Evolutionary conservation across 106 monocot genomes (phyloP), one percentile per base, ranked within the genome.

Genomic region (Platanthera guangdongensis): DNA sequence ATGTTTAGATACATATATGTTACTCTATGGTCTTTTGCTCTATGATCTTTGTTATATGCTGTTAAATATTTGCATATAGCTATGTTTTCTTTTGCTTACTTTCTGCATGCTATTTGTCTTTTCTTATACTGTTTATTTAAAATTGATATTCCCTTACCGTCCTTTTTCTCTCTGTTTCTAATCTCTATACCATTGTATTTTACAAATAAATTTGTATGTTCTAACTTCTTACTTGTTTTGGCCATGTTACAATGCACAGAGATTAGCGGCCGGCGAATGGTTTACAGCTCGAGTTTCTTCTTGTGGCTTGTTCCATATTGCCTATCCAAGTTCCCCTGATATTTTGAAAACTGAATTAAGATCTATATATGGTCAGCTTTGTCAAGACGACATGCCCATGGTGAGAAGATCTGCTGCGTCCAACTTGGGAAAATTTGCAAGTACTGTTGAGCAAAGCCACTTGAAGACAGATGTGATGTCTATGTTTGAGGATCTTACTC

Each of bases 361-460:
- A 72, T 81, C 89, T 12, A 87, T 81, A 47, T 95, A 95, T 84
- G 84, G 85, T 65, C 91, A 89, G 75, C 73, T 95, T 16, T 95
- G 94, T 68, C 94, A 95, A 86, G 94, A 95, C 79, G 94, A 95
- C 81, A 95, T 95, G 94, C 94, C 94, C 71, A 95, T 95, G 94
- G 94, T 95, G 28, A 85, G 94, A 84, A 82, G 94, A 74, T 91
- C 94, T 76, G 94, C 94, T 52, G 94, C 94, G 28, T 87, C 94
- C 54, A 95, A 89, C 63, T 81, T 95, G 32, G 94, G 94, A 73
- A 95, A 95, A 74, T 95, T 95, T 80, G 94, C 94, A 15, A 84
- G 87, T 64, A 91, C 85, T 57, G 91, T 95, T 77, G 94, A 95
- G 78, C 82, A 81, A 68, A 78, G 55, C 63, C 84, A 89, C 83